Evolutionary conservation across 306 rosid genomes (phyloP), one percentile per base, ranked within the genome.

Genomic region (Quillaja saponaria): DNA sequence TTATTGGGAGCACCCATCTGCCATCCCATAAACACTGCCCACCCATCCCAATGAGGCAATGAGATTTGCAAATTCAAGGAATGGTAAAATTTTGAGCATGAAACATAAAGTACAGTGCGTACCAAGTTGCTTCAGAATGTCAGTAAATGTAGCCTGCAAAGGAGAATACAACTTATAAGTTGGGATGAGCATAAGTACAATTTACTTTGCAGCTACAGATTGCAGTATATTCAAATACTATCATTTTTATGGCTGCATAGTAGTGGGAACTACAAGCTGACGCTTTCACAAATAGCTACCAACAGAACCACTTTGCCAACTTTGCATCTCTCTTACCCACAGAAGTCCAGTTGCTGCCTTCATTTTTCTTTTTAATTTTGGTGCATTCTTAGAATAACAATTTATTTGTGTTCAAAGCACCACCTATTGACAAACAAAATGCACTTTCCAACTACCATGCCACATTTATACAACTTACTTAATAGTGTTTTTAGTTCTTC

Each of bases 71-170:
- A 41, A 33, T 7, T 60, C 7, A 33, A 54, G 50, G 47, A 55
- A 19, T 3, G 49, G 10, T 18, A 44, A 37, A 55, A 50, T 44
- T 18, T 13, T 34, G 14, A 12, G 8, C 64, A 18, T 0, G 62
- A 0, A 34, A 69, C 31, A 25, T 50, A 57, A 12, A 25, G 7
- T 44, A 65, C 12, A 37, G 34, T 20, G 67, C 77, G 13, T 74
- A 92, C 98, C 98, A 3, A 92, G 95, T 69, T 68, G 81, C 83
- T 84, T 88, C 82, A 92, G 88, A 76, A 92, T 92, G 81, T 92
- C 98, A 0, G 96, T 92, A 79, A 92, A 92, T 56, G 98, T 92
- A 47, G 98, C 98, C 98, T 92, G 90, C 96, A 71, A 66, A 39
- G 79, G 16, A 38, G 55, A 58, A 33, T 58, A 34, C 8, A 13